A percentile compares a stretch with the other conserved stretches of the same genome.
Evolutionary conservation across 2,329 filamentous ascomycete genomes (phyloP).

Genomic region (Thielaviopsis populi): DNA sequence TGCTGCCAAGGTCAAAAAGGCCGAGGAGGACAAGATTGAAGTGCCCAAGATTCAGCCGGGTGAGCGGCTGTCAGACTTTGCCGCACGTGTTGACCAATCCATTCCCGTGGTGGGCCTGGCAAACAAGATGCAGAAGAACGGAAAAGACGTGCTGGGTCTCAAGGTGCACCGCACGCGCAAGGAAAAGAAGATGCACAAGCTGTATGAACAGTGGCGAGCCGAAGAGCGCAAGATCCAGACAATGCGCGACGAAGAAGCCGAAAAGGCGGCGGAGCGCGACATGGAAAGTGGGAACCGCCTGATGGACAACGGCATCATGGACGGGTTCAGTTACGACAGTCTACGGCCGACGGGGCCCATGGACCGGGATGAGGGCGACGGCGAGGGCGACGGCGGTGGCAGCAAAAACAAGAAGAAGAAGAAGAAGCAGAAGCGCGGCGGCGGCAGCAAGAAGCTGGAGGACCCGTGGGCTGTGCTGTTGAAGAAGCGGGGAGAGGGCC

Average conservation of each 20-base stretch:
- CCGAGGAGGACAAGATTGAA: conserved; percentile 22
- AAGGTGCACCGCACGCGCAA: conserved; percentile 64
- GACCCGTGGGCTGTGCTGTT: conserved; percentile 69
- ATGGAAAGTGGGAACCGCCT: conserved; percentile 41
- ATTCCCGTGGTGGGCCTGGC: conserved; percentile 61
- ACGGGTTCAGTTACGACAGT: conserved; percentile 13
- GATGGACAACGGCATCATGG: conserved; percentile 23
- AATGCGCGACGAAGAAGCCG: conserved; percentile 48
- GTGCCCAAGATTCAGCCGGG: conserved; percentile 63
- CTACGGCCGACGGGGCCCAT: conserved; percentile 10
- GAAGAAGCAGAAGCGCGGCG: conserved; percentile 31
- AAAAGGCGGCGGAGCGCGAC: conserved; percentile 48
- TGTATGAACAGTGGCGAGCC: conserved; percentile 63
- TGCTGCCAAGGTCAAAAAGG: conserved; percentile 45
- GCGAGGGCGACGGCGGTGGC: conserved; percentile 26
- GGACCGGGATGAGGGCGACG: conserved; percentile 28
- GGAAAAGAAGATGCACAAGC: conserved; percentile 67
- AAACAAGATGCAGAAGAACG: conserved; percentile 44
- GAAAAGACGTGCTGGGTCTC: conserved; percentile 47
- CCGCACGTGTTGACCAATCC: conserved; percentile 67
- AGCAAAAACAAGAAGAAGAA: conserved; percentile 30
- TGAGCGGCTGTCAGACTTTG: conserved; percentile 70
- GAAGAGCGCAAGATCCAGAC: conserved; percentile 50
- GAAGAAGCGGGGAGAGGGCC: conserved; percentile 44
- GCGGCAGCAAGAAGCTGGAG: conserved; percentile 27